Base-by-base conservation (phyloP, 2,329 filamentous ascomycete genomes). In the Zopfia rhizophila region DNA sequence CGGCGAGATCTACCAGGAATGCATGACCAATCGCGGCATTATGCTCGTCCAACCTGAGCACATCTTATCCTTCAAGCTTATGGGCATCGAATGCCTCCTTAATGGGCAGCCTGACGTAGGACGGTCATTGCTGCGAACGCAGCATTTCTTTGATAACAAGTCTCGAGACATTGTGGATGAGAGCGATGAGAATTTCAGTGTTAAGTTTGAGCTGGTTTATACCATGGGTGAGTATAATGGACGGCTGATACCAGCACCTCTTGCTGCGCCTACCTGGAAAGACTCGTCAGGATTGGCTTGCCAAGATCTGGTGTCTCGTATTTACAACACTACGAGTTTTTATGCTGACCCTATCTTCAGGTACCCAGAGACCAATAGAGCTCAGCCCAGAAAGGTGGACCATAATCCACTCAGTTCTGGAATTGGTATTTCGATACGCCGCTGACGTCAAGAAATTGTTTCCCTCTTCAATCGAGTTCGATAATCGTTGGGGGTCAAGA, bases 21-120 rank as follows among this genome's bases (percentile, higher is more conserved):
- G 83, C 36, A 76, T 75, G 54, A n/a, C 47, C 0, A 60, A 63
- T 0, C 75, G 82, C 0, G 84, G 84, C 0, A 68, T 89, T 0
- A 55, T 89, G 0, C 66, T 89, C 0, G 71, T 83, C 0, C 83
- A 87, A 24, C 86, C 86, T 0, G 85, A 88, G 53, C 81, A 88
- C 45, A 60, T 87, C 0, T 63, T 89, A 0, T 89, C 85, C 0
- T 82, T 88, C 35, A 77, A 86, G 51, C 72, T 89, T 0, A 83
- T 86, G 74, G 81, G 81, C 0, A 60, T 85, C 0, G 83, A 88
- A 45, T 72, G 62, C 3, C 56, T 75, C 0, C 56, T 80, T 1
- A 56, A 55, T 12, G 63, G 56, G 2, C 56, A 72, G 1, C 17
- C 57, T 0, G 14, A 31, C 0, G 14, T 74, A 3, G 76, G 76